phyloP scores from a whole-genome alignment of 1,139 yeast species.

The Wickerhamiella pararugosa region DNA sequence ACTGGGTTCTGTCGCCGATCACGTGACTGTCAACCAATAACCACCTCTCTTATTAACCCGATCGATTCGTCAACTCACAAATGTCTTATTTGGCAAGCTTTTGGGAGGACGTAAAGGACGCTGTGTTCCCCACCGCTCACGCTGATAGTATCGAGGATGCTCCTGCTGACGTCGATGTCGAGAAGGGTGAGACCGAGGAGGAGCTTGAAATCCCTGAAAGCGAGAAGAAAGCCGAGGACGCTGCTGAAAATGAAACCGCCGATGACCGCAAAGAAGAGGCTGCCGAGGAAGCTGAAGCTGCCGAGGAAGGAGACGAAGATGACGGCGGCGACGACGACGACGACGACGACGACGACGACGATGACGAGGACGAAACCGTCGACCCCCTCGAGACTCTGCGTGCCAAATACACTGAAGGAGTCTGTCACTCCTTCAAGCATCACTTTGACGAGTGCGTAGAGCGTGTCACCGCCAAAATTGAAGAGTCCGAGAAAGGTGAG shows the following conservation, averaged over 20 bases:
- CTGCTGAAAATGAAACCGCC: conserved; percentile 1
- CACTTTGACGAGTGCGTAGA: conserved; percentile 91
- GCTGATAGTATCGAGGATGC: conserved; percentile 52
- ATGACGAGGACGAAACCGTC: conserved; percentile 31
- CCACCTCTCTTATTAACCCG: conserved; percentile 4
- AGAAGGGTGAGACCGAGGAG: conserved; percentile 12
- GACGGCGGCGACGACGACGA: conserved; percentile 28
- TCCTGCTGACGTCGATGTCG: conserved; percentile 19
- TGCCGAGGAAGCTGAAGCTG: conserved; percentile 15
- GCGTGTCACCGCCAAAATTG: conserved; percentile 78
- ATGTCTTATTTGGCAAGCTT: conserved; percentile 45
- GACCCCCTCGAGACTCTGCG: conserved; percentile 29
- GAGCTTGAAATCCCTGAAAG: conserved; percentile 14
- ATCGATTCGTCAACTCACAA: not conserved
- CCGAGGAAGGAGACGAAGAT: conserved; percentile 18
- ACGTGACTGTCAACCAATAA: conserved; percentile 8
- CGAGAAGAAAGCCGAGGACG: conserved; percentile 19
- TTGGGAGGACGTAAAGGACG: conserved; percentile 57
- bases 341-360: conserved; percentile 29
- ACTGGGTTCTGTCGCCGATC: not conserved
- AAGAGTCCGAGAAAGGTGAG: conserved; percentile 20
- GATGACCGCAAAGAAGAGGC: conserved; percentile 11
- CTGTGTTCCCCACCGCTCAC: conserved; percentile 65
- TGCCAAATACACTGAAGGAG: conserved; percentile 51
- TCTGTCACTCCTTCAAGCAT: conserved; percentile 64